These are phyloP conservation scores for Mimosa pudica DNA, from an alignment of 306 rosid genomes.

Conservation along the genomic window DNA sequence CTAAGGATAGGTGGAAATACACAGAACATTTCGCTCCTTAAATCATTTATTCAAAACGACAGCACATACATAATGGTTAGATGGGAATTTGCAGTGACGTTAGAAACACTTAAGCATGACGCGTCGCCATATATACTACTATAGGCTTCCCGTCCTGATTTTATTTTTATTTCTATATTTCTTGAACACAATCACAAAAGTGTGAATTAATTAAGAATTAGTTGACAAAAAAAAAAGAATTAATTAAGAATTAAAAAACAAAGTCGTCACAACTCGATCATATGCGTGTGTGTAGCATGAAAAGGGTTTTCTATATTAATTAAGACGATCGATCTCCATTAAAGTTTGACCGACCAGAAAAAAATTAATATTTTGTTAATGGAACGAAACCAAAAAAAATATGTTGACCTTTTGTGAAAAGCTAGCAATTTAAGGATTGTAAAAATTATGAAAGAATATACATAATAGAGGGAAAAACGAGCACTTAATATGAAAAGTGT, in stretches of 20 bases:
- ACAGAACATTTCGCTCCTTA: too few relatives aligned
- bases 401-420: not conserved
- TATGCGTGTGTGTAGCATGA: not conserved
- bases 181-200: not conserved
- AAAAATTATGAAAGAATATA: not conserved
- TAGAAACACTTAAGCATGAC: not conserved
- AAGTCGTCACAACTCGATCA: not conserved
- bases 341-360: not conserved
- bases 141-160: too few relatives aligned
- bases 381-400: not conserved
- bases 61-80: not conserved
- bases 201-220: not conserved
- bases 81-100: not conserved
- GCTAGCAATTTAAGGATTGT: not conserved
- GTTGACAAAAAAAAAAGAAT: too few relatives aligned
- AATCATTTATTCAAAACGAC: not conserved
- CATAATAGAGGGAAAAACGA: not conserved
- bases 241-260: not conserved
- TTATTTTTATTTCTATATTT: too few relatives aligned
- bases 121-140: not conserved
- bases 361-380: not conserved
- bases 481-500: not conserved
- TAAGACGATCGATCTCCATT: not conserved
- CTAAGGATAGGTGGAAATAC: too few relatives aligned
- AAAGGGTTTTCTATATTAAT: not conserved